Base-by-base conservation (phyloP, 108 stramenopile genomes). In the Cyclotella distinguenda region DNA sequence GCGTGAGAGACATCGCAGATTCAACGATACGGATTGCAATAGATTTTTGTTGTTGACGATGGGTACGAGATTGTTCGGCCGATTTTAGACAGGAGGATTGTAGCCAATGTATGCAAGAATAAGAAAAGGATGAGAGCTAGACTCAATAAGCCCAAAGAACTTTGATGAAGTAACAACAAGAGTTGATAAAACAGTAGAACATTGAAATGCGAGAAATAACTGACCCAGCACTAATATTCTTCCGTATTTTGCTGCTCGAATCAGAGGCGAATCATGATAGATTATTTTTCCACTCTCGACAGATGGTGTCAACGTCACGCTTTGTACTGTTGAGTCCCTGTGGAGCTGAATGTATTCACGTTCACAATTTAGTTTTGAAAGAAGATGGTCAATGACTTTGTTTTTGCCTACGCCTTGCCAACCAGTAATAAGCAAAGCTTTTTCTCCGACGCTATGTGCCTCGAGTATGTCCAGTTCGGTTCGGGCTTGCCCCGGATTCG, bases 351-450 rank as follows among this genome's bases (percentile, higher is more conserved):
- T 68, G 71, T 97, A 97, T 80, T 95, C 94, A 42, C 94, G 78
- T 60, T 97, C 96, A 30, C 66, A 81, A 25, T 87, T 73, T 10
- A 80, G 45, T 16, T 78, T 68, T 46, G 80, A 61, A 13, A 86
- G 66, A 18, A 94, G 69, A 6, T 82, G 32, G 69, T 95, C 94
- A 27, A 85, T 83, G 27, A 95, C 65, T 53, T 71, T 81, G 73
- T 97, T 97, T 61, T 97, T 97, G 33, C 96, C 96, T 6, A 90
- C 90, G 16, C 96, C 96, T 73, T 97, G 96, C 68, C 89, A 86
- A 0, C 96, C 96, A 8, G 91, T 65, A 13, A 95, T 68, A 27
- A 95, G 62, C 6, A 95, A 44, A 26, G 80, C 66, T 52, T 73
- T 61, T 64, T 91, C 91, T 30, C 93, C 94, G 40, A 61, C 68